Conservation (phyloP, 148 eudicot species). For the Vaccinium vitisidaea region DNA sequence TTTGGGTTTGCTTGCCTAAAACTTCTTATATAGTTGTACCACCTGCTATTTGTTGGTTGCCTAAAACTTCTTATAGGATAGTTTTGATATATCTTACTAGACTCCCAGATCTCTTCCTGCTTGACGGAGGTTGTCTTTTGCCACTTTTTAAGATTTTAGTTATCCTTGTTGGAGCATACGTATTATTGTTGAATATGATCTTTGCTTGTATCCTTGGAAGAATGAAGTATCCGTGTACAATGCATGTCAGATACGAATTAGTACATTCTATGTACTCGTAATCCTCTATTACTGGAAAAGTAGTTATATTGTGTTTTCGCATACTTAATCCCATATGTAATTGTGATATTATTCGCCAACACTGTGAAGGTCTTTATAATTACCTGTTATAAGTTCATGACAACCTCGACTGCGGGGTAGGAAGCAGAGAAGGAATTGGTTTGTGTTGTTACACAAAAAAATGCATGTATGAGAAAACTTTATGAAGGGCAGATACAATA, state of each 20-base stretch:
- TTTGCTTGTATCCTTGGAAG: too few species aligned
- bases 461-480: neutral
- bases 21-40: too few species aligned
- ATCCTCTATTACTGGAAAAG: neutral
- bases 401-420: neutral
- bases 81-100: too few species aligned
- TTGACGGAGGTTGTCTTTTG: too few species aligned
- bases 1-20: too few species aligned
- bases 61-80: too few species aligned
- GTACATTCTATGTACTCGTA: neutral
- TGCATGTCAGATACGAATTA: neutral
- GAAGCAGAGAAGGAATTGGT: neutral
- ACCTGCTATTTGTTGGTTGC: too few species aligned
- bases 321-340: neutral
- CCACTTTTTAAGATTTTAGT: too few species aligned
- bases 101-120: too few species aligned
- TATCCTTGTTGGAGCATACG: too few species aligned
- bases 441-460: neutral
- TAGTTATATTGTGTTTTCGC: neutral
- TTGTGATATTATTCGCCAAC: neutral
- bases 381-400: too few species aligned
- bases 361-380: neutral
- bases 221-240: neutral
- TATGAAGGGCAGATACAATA: neutral
- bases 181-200: too few species aligned